phyloP scores from a whole-genome alignment of 129 eudicot genomes.

The Erigeron canadensis region DNA sequence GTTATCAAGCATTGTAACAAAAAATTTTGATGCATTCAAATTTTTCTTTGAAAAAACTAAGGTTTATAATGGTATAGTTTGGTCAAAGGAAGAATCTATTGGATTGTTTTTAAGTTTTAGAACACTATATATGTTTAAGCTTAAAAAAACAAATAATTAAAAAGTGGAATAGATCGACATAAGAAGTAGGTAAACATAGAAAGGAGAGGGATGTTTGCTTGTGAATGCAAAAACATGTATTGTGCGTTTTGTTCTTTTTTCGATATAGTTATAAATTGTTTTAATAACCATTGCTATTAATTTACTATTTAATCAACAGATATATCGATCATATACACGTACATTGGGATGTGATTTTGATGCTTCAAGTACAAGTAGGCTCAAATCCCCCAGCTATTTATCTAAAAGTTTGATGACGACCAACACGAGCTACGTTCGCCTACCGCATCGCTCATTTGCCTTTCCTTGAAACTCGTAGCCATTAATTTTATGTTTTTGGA shows the following conservation, averaged over 20 bases:
- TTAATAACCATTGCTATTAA: background rate
- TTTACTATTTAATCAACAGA: background rate
- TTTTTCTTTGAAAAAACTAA: background rate
- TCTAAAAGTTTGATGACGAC: constrained; percentile 39
- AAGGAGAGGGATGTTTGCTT: constrained; percentile 67
- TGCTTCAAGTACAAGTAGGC: constrained; percentile 46
- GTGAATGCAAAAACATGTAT: constrained; percentile 46
- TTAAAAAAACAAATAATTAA: background rate
- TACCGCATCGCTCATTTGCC: constrained; percentile 67
- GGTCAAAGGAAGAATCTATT: constrained; percentile 20
- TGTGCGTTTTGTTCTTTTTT: constrained; percentile 11
- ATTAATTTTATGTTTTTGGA: background rate
- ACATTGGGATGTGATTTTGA: constrained; percentile 49
- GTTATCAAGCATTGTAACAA: too few species aligned
- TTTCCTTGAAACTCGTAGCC: constrained; percentile 39
- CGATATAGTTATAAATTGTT: background rate
- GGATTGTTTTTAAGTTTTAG: background rate
- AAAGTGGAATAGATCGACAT: background rate
- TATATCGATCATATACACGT: background rate
- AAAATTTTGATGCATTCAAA: background rate
- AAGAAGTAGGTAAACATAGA: constrained; percentile 23
- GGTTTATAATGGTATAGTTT: background rate
- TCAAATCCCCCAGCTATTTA: background rate
- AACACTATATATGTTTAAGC: background rate
- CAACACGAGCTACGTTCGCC: constrained; percentile 70